A percentile compares a stretch with the other conserved stretches of the same genome.
phyloP scores from a whole-genome alignment of 2,329 filamentous ascomycete genomes.

The Xylaria sp. region DNA sequence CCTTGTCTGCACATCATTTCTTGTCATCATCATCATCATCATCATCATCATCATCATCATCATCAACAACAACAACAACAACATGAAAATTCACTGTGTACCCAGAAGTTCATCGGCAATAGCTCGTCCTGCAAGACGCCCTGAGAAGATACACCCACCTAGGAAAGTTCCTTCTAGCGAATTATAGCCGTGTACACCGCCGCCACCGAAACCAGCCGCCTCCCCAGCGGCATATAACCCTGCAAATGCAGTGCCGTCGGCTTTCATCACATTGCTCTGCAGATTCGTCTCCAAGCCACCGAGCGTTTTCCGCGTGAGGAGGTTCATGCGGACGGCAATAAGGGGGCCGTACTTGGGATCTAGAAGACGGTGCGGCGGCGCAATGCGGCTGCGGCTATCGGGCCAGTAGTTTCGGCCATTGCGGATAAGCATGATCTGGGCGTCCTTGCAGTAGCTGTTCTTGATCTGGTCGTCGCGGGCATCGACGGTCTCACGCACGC shows the following conservation, averaged over 20 bases:
- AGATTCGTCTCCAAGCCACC: slow-evolving; percentile 70
- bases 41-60: neutral
- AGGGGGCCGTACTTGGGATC: slow-evolving; percentile 66
- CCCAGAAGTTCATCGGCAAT: slow-evolving; percentile 60
- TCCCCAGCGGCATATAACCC: slow-evolving; percentile 70
- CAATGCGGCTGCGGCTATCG: slow-evolving; percentile 62
- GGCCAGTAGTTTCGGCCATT: slow-evolving; percentile 67
- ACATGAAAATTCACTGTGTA: neutral
- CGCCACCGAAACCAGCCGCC: slow-evolving; percentile 69
- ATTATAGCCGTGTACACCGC: slow-evolving; percentile 70
- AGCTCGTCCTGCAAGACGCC: slow-evolving; percentile 64
- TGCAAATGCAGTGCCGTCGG: slow-evolving; percentile 60
- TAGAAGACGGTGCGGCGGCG: slow-evolving; percentile 63
- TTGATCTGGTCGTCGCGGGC: slow-evolving; percentile 65
- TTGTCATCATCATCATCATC: neutral
- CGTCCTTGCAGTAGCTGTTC: slow-evolving; percentile 68
- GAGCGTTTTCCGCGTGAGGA: slow-evolving; percentile 70
- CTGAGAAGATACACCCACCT: slow-evolving; percentile 71
- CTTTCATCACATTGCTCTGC: slow-evolving; percentile 63
- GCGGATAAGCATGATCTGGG: slow-evolving; percentile 69
- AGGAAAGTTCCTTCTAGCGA: slow-evolving; percentile 71
- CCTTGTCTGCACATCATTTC: neutral
- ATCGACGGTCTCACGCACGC: slow-evolving; percentile 60
- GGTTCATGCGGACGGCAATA: slow-evolving; percentile 69
- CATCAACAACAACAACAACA: too few relatives aligned